Conservation (phyloP, 179 eudicot species). For the Beta lomatogona region DNA sequence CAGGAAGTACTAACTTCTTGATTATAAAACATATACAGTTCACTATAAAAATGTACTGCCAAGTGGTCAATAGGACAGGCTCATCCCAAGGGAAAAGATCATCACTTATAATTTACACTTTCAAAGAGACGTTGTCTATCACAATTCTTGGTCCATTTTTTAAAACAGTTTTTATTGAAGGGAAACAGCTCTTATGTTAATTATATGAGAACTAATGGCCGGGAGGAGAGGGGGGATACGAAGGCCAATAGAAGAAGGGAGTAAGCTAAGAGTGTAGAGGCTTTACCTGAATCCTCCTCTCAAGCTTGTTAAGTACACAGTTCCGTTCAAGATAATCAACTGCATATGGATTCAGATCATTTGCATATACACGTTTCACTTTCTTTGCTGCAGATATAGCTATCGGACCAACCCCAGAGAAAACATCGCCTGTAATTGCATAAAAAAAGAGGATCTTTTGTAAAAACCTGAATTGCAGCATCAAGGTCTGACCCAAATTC, state of each 20-base stretch:
- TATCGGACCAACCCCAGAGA: conserved; percentile 96
- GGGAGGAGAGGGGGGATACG: no score
- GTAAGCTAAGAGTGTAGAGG: not conserved
- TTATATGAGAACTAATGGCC: not conserved
- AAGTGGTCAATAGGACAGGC: not conserved
- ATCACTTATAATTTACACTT: not conserved
- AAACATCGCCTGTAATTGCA: conserved; percentile 75
- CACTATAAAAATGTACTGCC: not conserved
- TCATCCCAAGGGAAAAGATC: not conserved
- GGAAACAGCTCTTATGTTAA: not conserved
- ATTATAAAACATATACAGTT: no score
- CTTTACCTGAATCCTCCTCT: conserved; percentile 80
- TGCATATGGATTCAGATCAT: conserved; percentile 86
- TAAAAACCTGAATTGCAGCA: not conserved
- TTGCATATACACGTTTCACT: conserved; percentile 87
- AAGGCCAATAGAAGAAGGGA: not conserved
- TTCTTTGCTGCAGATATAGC: conserved; percentile 93
- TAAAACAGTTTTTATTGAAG: no score
- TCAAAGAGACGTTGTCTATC: not conserved
- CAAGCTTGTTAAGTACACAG: conserved; percentile 76
- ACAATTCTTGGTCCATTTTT: not conserved
- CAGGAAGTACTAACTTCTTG: no score
- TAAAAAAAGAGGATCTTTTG: not conserved
- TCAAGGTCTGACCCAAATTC: no score
- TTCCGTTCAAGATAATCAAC: conserved; percentile 85